Evolutionary conservation across 441 rosid species (phyloP).

Genomic region (Gossypium davidsonii): DNA sequence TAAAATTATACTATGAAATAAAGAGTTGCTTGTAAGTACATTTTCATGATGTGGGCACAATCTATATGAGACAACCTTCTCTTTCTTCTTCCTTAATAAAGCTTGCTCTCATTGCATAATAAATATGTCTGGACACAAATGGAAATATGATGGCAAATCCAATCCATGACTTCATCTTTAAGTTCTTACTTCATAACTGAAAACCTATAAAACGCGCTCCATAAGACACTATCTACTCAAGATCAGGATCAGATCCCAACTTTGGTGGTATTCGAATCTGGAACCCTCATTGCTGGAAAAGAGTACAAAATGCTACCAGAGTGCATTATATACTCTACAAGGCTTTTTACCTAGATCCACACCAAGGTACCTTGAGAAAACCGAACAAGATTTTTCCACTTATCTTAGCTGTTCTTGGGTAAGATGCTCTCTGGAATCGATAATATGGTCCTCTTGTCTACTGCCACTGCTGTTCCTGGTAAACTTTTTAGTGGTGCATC

Average conservation of each 20-base stretch:
- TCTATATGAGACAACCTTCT: neutral
- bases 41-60: neutral
- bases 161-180: neutral
- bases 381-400: neutral
- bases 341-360: neutral
- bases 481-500: constrained; percentile 11
- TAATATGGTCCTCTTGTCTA: constrained; percentile 17
- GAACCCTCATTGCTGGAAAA: neutral
- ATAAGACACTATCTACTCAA: neutral
- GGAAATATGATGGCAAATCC: neutral
- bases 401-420: constrained; percentile 13
- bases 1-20: neutral
- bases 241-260: neutral
- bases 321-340: neutral
- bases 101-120: neutral
- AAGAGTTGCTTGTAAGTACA: neutral
- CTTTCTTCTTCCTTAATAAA: neutral
- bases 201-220: neutral
- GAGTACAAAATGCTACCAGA: neutral
- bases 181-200: neutral
- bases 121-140: neutral
- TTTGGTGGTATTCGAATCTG: neutral
- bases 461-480: constrained; percentile 1
- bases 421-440: constrained; percentile 8
- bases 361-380: neutral